These are phyloP conservation scores for Paramecium tetraurelia DNA, from an alignment of 73 alveolate genomes.

Conservation along the genomic window DNA sequence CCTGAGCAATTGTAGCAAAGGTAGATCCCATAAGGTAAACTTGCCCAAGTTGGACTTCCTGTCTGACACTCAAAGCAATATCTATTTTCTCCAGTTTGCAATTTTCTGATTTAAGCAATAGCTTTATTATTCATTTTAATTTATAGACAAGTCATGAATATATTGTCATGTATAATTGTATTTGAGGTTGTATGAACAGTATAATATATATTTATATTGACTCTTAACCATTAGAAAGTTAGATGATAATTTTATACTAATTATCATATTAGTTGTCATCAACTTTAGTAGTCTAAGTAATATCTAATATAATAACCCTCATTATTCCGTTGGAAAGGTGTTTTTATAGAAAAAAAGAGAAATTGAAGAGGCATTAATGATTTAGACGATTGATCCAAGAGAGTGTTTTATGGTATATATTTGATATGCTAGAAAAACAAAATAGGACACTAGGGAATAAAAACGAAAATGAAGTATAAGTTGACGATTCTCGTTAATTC, in stretches of 20 bases:
- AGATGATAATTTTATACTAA: not conserved
- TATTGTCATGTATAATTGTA: not conserved
- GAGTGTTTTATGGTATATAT: not conserved
- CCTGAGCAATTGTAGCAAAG: conserved; percentile 69
- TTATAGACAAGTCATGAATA: not conserved
- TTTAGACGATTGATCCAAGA: not conserved
- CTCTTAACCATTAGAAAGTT: not conserved
- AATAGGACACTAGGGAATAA: not conserved
- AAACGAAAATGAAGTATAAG: not conserved
- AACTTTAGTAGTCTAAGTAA: not conserved
- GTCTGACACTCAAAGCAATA: not conserved
- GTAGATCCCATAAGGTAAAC: not conserved
- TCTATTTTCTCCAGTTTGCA: not conserved
- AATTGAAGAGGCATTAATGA: not conserved
- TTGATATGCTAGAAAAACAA: not conserved
- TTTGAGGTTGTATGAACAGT: not conserved
- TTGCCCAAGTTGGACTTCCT: conserved; percentile 6
- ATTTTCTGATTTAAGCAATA: not conserved
- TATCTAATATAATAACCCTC: not conserved
- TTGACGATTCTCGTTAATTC: not conserved
- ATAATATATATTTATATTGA: not conserved
- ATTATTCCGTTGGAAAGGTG: not conserved
- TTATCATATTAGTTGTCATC: not conserved
- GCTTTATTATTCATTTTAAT: conserved; percentile 17
- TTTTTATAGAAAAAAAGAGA: not conserved